Base-by-base conservation (phyloP, 306 rosid genomes). In the Ziziphus jujuba region DNA sequence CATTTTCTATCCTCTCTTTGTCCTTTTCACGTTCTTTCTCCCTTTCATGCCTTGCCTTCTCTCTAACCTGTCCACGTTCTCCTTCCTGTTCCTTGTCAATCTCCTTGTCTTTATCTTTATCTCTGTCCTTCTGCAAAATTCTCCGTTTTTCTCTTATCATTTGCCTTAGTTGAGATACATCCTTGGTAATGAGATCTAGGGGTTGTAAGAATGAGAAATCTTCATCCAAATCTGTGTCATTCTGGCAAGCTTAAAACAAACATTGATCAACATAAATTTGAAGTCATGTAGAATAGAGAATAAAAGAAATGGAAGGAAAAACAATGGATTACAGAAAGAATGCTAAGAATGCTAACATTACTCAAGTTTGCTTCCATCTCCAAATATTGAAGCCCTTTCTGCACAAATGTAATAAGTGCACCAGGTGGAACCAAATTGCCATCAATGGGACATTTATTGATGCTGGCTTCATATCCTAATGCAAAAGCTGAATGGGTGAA, bases 321-420 rank as follows among this genome's bases (percentile, higher is more conserved):
- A 16, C 17, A 5, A 15, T 17, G 8, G 22, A 20, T 7, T 16
- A 69, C 48, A 44, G 71, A 56, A 65, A 60, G 73, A 69, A 63
- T 71, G 62, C 35, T 56, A 67, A 53, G 68, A 63, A 74, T 82
- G 76, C 96, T 93, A 80, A 93, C 97, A 87, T 88, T 88, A 84
- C 82, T 93, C 90, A 93, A 78, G 85, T 93, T 93, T 59, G 91
- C 99, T 77, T 93, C 99, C 99, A 90, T 90, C 87, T 93, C 99
- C 82, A 93, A 84, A 81, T 90, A 93, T 65, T 90, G 97, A 69
- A 93, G 89, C 49, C 99, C 99, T 78, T 93, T 93, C 71, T 93
- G 99, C 59, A 93, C 82, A 85, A 88, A 81, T 58, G 87, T 88
- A 78, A 93, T 79, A 35, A 93, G 97, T 67, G 97, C 85, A 72